Evolutionary conservation across 2,329 filamentous ascomycete species (phyloP), one percentile per base, ranked within the genome.

Genomic region (Aspergillus sp.): DNA sequence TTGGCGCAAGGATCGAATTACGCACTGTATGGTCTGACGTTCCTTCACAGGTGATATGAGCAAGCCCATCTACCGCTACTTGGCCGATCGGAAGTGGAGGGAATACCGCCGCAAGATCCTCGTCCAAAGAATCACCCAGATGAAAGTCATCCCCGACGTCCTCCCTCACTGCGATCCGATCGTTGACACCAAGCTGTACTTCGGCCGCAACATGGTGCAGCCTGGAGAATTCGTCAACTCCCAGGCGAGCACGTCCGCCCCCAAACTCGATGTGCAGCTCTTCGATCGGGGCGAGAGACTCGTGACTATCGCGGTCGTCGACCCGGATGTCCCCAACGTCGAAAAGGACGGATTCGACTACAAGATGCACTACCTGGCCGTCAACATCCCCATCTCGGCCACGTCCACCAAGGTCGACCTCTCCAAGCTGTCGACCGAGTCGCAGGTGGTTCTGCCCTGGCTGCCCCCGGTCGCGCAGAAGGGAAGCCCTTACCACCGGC

Each of bases 1-100:
- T 31, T 17, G 36, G 20, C 23, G 13, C 19, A 4, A 16, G 1
- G 6, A 38, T 34, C 46, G 40, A 10, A 19, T 11, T 10, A 32
- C 21, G 3, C 21, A 51, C 40, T 47, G 63, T 70, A 62, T 14
- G 16, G 17, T 16, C 40, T 42, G 69, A 57, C 38, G 25, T 23
- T 42, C 46, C 52, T 23, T 36, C 11, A 3, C 60, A 97, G 92
- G 88, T 59, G 91, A 97, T 73, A 93, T 97, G 91, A 87, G 84
- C 77, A 96, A 96, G 73, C 93, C 93, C 58, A 92, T 99, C 68
- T 99, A 99, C 78, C 89, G 93, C 59, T 83, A 89, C 72, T 87
- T 97, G 47, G 90, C 93, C 55, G 84, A 96, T 67, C 78, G 82
- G 64, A 91, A 95, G 77, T 99, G 94, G 94, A 86, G 87, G 62